Evolutionary conservation across 768 basidiomycete species (phyloP), one percentile per base, ranked within the genome.

Genomic region (Kondoa subrosea): DNA sequence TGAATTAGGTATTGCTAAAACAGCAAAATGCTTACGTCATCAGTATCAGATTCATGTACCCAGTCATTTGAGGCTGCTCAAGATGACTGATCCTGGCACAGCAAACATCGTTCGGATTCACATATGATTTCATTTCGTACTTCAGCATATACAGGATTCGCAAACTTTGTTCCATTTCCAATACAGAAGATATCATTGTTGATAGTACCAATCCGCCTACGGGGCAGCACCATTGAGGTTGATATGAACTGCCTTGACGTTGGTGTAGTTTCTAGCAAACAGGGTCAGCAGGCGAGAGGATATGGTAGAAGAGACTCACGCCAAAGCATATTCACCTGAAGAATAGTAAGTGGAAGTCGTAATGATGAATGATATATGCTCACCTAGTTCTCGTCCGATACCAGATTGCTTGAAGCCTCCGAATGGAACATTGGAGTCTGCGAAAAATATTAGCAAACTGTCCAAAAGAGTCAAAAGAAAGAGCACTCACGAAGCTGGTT

Each of bases 331-430:
- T n/a, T n/a, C n/a, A n/a, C n/a, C n/a, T n/a, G n/a, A n/a, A n/a
- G n/a, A n/a, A n/a, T n/a, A n/a, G n/a, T n/a, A n/a, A n/a, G n/a
- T n/a, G n/a, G n/a, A n/a, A n/a, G n/a, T n/a, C n/a, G n/a, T n/a
- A n/a, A n/a, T n/a, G n/a, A n/a, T n/a, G n/a, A n/a, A n/a, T n/a
- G n/a, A n/a, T n/a, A n/a, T 50, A 50, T 69, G 68, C 34, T 70
- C 73, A 1, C 76, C 76, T 15, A 77, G 73, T 67, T 76, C 76
- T 25, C 76, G 71, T 1, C 76, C 76, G 59, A 79, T 76, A 70
- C 79, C 79, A 56, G 75, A 76, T 71, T 78, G 75, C 76, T 80
- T 80, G 78, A 71, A 80, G 21, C 78, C 78, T 50, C 79, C 79
- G 72, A 80, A 79, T 16, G 79, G 79, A 25, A 77, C 73, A 67